Conservation (phyloP, 495 filamentous ascomycete genomes). For the Stereocaulon alpinum region DNA sequence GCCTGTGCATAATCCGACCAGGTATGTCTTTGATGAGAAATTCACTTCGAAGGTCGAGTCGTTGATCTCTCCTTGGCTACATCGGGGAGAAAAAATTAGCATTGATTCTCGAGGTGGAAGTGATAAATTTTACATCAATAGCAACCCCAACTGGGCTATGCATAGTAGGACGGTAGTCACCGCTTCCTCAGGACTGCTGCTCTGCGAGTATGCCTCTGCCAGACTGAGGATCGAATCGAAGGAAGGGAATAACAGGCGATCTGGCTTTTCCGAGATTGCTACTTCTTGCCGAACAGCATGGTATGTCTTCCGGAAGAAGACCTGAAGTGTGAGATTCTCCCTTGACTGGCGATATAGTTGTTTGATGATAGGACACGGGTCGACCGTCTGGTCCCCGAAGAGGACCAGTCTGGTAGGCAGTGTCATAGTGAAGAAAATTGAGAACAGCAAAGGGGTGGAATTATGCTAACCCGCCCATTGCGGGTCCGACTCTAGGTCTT, state of each 20-base stretch:
- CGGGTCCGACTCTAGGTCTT: background rate
- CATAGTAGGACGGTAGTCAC: slow-evolving; percentile 11
- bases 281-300: slow-evolving; percentile 7
- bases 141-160: slow-evolving; percentile 11
- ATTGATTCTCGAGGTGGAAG: background rate
- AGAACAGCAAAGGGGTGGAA: background rate
- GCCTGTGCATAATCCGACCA: slow-evolving; percentile 16
- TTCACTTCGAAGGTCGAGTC: background rate
- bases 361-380: slow-evolving; percentile 14
- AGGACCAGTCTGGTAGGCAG: slow-evolving; percentile 6
- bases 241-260: slow-evolving; percentile 6
- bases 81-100: background rate
- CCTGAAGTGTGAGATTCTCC: slow-evolving; percentile 3
- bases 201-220: slow-evolving; percentile 7
- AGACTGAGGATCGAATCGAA: slow-evolving; percentile 9
- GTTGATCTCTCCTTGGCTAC: background rate
- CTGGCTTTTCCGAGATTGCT: background rate
- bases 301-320: slow-evolving; percentile 2
- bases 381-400: slow-evolving; percentile 15
- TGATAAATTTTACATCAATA: background rate
- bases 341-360: slow-evolving; percentile 4
- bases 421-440: background rate
- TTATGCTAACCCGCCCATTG: background rate
- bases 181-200: background rate
- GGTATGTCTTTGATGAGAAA: background rate